Evolutionary conservation across 352 stramenopile species (phyloP).

Genomic region (Bremia lactucae): DNA sequence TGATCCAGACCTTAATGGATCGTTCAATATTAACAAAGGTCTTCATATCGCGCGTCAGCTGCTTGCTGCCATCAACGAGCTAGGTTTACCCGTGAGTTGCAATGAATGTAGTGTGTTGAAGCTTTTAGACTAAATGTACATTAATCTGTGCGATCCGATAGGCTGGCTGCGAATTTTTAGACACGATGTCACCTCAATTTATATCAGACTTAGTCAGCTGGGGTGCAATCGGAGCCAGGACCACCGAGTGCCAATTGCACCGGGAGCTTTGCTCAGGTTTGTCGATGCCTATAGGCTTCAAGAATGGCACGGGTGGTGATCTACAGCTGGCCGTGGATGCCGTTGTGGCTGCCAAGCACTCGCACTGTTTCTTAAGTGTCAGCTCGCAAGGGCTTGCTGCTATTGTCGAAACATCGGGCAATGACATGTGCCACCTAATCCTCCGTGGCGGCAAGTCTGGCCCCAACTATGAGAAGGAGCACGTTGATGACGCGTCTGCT

Average conservation of each 20-base stretch:
- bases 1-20: conserved; percentile 81
- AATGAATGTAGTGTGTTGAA: too few relatives aligned
- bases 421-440: conserved; percentile 84
- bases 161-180: conserved; percentile 80
- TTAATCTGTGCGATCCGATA: conserved; percentile 2
- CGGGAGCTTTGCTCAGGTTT: conserved; percentile 83
- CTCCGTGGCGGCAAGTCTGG: conserved; percentile 77
- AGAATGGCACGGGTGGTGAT: conserved; percentile 83
- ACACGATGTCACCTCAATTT: conserved; percentile 88
- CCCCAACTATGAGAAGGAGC: conserved; percentile 75
- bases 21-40: conserved; percentile 89
- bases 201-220: conserved; percentile 84
- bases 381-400: conserved; percentile 77
- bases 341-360: conserved; percentile 67
- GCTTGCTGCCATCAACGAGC: conserved; percentile 77
- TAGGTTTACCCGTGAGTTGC: conserved; percentile 48
- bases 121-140: neutral
- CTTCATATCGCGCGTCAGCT: conserved; percentile 75
- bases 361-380: conserved; percentile 84
- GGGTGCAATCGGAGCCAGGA: conserved; percentile 85
- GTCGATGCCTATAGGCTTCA: conserved; percentile 88
- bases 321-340: conserved; percentile 82
- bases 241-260: conserved; percentile 85
- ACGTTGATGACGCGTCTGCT: conserved; percentile 69
- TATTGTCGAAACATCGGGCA: conserved; percentile 82